phyloP scores from a whole-genome alignment of 2,329 filamentous ascomycete genomes.

The Cladosporium halotolerans region DNA sequence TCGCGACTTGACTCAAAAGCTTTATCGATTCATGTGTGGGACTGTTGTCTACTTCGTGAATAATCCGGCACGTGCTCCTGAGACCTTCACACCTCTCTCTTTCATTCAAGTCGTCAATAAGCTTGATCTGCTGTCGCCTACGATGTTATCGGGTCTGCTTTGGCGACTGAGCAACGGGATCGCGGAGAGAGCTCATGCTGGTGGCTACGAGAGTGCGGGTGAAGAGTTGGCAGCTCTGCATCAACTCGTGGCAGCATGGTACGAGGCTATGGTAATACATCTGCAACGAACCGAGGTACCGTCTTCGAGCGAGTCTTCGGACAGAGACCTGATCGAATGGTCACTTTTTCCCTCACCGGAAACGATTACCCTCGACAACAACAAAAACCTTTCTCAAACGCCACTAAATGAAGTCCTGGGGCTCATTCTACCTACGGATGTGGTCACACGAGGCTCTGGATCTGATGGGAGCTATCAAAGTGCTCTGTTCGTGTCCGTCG shows the following conservation, averaged over 20 bases:
- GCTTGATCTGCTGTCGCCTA: background rate
- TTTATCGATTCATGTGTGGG: background rate
- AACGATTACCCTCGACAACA: background rate
- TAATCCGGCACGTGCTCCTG: too few relatives aligned
- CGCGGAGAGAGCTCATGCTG: background rate
- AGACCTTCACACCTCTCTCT: background rate
- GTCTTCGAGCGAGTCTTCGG: background rate
- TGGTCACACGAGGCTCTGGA: background rate
- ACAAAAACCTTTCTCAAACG: background rate
- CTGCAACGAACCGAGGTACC: background rate
- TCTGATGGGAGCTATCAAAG: constrained; percentile 1
- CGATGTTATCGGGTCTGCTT: background rate
- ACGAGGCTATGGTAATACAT: background rate
- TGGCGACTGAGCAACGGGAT: constrained; percentile 3
- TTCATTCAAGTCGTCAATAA: background rate
- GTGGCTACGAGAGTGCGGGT: background rate
- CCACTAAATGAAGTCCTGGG: background rate
- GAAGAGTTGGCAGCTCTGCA: background rate
- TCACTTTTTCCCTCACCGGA: background rate
- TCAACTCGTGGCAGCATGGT: background rate
- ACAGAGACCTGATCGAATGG: background rate
- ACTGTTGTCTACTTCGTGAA: background rate
- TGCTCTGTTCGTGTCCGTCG: background rate
- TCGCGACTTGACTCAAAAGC: too few relatives aligned
- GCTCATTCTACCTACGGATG: background rate